Percentiles rank a stretch among this genome's conserved stretches.
Conservation (phyloP, 371 early-diverging fungal genomes). For the Polyrhizophydium stewartii region DNA sequence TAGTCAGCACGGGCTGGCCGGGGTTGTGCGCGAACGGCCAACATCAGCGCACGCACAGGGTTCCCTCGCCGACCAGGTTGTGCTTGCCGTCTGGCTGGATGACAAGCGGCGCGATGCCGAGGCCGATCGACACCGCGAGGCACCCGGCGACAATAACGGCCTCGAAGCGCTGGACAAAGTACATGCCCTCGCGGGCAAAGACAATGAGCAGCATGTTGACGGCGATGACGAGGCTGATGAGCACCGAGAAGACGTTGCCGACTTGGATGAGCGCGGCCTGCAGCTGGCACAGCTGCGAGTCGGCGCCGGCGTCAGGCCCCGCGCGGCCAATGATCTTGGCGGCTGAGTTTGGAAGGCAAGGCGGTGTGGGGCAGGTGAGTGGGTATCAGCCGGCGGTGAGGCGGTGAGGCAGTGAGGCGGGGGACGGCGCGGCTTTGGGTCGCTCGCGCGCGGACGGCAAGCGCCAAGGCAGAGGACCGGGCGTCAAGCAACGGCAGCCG, state of each 20-base stretch:
- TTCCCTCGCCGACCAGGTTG: background rate
- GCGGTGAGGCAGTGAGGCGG: too few species aligned
- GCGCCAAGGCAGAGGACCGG: too few species aligned
- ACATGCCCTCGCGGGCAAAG: background rate
- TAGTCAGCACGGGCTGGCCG: too few species aligned
- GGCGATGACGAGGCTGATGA: background rate
- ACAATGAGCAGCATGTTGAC: background rate
- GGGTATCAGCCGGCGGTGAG: too few species aligned
- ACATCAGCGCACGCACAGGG: too few species aligned
- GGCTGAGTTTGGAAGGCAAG: too few species aligned
- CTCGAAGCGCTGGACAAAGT: background rate
- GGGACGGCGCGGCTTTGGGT: too few species aligned
- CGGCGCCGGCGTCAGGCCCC: background rate
- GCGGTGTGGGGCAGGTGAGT: too few species aligned
- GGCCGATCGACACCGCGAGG: background rate
- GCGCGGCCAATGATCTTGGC: background rate
- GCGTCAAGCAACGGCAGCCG: too few species aligned
- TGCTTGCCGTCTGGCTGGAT: too few species aligned
- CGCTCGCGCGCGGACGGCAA: too few species aligned
- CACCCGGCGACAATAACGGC: background rate
- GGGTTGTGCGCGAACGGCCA: too few species aligned
- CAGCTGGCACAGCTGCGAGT: background rate
- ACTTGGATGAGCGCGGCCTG: conserved; percentile 1
- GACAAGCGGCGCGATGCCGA: background rate
- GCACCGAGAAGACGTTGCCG: background rate